Conservation (phyloP, 345 rosid genomes). For the Mangifera indica region DNA sequence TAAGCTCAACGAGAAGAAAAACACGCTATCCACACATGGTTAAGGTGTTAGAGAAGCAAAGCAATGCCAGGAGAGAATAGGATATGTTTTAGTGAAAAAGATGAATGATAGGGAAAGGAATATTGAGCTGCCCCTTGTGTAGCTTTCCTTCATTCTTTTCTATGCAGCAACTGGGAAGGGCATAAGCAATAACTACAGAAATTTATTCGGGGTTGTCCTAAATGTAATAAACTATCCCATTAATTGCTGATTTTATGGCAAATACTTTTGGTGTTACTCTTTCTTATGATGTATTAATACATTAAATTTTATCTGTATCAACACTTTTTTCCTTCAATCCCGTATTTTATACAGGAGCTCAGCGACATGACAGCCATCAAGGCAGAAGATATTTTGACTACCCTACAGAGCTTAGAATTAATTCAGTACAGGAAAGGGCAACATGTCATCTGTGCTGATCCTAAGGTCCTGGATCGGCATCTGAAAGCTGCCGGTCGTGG, state of each 20-base stretch:
- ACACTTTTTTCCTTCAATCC: too few relatives aligned
- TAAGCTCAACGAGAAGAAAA: neutral
- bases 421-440: slow-evolving; percentile 99
- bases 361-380: slow-evolving; percentile 83
- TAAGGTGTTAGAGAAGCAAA: neutral
- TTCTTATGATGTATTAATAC: neutral
- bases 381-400: slow-evolving; percentile 89
- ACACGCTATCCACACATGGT: neutral
- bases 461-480: slow-evolving; percentile 94
- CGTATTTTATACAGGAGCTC: slow-evolving; percentile 61
- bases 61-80: neutral
- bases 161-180: neutral
- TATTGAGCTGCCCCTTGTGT: neutral
- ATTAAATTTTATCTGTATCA: neutral
- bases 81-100: neutral
- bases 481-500: slow-evolving; percentile 98
- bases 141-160: neutral
- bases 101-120: neutral
- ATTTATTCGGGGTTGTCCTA: neutral
- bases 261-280: neutral
- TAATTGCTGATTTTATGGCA: neutral
- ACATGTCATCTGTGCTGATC: slow-evolving; percentile 97
- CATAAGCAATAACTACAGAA: neutral
- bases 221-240: neutral
- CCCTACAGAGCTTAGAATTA: slow-evolving; percentile 93